Base-by-base conservation (phyloP, 768 basidiomycete species). In the Cystofilobasidium macerans region DNA sequence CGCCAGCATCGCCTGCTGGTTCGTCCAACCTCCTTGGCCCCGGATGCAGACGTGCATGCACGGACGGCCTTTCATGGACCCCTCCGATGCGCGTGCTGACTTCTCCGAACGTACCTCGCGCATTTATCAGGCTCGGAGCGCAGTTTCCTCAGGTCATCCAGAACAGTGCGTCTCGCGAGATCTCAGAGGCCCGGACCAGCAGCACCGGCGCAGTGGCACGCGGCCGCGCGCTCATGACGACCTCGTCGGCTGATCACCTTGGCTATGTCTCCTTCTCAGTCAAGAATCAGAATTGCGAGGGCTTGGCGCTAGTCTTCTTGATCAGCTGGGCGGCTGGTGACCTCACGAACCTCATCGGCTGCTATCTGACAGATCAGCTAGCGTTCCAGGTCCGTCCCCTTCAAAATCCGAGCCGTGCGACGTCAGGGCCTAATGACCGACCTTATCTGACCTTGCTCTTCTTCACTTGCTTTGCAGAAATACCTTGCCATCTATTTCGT, bases 401-500 rank as follows among this genome's bases (percentile, higher is more conserved):
- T 7, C 54, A 6, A 65, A 56, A 40, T 20, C 26, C 24, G 43
- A 59, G 30, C 58, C 62, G 45, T 36, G 57, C 36, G 54, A 24
- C 47, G 14, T n/a, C 38, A 40, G 38, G 9, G 38, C 32, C 22
- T n/a, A n/a, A 14, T 38, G 8, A 38, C 36, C 36, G 8, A 38
- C 8, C 36, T 38, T 14, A 14, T 14, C 36, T 14, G 26, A n/a
- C 24, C 33, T 28, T 33, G 7, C 40, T 30, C 11, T 33, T 57
- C 62, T 35, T 18, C 51, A 3, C 61, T 59, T 2, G 24, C 47
- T 35, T 65, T 30, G 2, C 64, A 95, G 89, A 94, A 84, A 47
- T 89, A 84, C 74, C 88, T 99, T 53, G 94, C 95, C 3, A 80
- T 81, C 0, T 99, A 99, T 75, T 99, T 97, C 73, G 86, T 88